Evolutionary conservation across 2,329 filamentous ascomycete species (phyloP).

Genomic region (Venturia carpophila): DNA sequence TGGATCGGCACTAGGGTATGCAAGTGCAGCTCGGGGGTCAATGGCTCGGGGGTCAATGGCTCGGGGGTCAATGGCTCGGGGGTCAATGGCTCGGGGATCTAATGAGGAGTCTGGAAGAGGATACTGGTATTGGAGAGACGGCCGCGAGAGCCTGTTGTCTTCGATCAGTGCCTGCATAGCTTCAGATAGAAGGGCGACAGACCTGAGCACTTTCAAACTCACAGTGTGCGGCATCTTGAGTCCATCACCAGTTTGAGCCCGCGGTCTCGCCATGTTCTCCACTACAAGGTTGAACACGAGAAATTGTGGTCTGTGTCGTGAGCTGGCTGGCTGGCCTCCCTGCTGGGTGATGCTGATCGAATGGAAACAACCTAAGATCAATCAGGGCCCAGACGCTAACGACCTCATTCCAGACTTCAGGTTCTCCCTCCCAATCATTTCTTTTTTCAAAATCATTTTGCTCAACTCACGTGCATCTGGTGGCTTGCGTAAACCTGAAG

Average conservation of each 20-base stretch:
- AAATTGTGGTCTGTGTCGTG: no score
- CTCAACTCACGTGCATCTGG: background rate
- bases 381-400: background rate
- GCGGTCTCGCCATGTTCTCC: conserved; percentile 19
- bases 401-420: background rate
- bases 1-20: conserved; percentile 51
- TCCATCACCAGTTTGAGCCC: conserved; percentile 33
- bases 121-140: conserved; percentile 65
- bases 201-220: conserved; percentile 78
- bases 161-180: conserved; percentile 4
- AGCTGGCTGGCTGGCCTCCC: no score
- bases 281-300: no score
- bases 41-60: conserved; percentile 42
- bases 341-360: no score
- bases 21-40: conserved; percentile 60
- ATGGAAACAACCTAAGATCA: background rate
- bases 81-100: conserved; percentile 41
- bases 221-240: conserved; percentile 60
- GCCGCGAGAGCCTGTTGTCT: conserved; percentile 65
- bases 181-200: conserved; percentile 43
- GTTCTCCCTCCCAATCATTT: background rate
- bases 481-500: background rate
- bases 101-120: conserved; percentile 46
- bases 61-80: conserved; percentile 50
- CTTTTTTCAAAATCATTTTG: background rate